A percentile compares a stretch with the other conserved stretches of the same genome.
Evolutionary conservation across 306 rosid genomes (phyloP).

Genomic region (Quercus parvula): DNA sequence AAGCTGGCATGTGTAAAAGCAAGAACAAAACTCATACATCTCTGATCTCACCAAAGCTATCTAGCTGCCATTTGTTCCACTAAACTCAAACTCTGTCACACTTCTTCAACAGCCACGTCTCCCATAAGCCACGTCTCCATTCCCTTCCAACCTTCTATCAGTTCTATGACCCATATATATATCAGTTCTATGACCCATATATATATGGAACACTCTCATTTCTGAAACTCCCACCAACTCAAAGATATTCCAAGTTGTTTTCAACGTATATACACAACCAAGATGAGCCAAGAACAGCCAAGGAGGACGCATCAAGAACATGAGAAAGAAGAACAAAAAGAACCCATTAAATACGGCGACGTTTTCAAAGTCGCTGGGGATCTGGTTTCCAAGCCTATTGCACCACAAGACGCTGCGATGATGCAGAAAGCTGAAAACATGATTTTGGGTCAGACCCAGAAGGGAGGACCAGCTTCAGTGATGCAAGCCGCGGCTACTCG

Average conservation of each 20-base stretch:
- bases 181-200: not conserved
- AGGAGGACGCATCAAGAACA: slow-evolving; percentile 19
- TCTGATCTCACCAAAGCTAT: not conserved
- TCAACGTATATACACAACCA: not conserved
- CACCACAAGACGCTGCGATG: slow-evolving; percentile 75
- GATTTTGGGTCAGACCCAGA: slow-evolving; percentile 54
- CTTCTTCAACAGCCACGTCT: slow-evolving; percentile 7
- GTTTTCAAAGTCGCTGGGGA: slow-evolving; percentile 56
- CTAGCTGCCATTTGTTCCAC: not conserved
- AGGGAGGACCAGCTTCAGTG: slow-evolving; percentile 50
- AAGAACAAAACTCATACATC: not conserved
- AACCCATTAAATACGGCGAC: slow-evolving; percentile 62
- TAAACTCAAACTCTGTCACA: not conserved
- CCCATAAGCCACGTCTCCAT: not conserved
- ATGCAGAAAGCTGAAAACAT: slow-evolving; percentile 69
- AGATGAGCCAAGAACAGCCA: slow-evolving; percentile 65
- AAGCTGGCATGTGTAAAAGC: not conserved
- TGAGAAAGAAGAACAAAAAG: slow-evolving; percentile 14
- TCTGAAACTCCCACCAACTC: not conserved
- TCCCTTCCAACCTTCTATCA: not conserved
- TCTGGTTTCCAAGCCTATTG: slow-evolving; percentile 48
- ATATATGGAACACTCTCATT: too few relatives aligned
- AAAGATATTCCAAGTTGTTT: not conserved
- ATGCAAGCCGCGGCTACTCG: slow-evolving; percentile 68
- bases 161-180: not conserved